Evolutionary conservation across 495 filamentous ascomycete species (phyloP).

Genomic region (Acidomyces sp.): DNA sequence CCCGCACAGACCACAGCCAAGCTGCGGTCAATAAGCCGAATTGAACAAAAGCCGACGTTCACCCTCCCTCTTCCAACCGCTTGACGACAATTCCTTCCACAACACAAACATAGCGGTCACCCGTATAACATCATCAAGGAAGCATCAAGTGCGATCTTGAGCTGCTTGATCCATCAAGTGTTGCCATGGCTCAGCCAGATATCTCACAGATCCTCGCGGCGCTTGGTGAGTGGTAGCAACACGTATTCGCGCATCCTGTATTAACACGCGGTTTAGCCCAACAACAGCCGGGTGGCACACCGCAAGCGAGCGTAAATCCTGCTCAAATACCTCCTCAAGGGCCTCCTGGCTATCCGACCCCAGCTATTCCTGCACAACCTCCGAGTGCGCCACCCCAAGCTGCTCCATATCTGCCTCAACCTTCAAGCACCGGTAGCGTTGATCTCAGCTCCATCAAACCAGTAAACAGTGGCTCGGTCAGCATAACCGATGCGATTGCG

Average conservation of each 20-base stretch:
- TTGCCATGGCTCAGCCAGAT: constrained; percentile 35
- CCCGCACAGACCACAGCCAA: too few relatives aligned
- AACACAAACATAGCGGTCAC: too few relatives aligned
- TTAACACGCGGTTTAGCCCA: constrained; percentile 23
- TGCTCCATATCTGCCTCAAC: constrained; percentile 43
- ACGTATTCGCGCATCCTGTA: background rate
- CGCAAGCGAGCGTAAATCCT: constrained; percentile 24
- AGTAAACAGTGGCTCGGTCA: constrained; percentile 57
- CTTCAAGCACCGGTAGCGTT: constrained; percentile 52
- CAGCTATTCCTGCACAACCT: constrained; percentile 5
- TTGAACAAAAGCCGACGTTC: too few relatives aligned
- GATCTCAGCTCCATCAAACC: constrained; percentile 66
- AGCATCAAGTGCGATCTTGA: too few relatives aligned
- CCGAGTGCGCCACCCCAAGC: constrained; percentile 23
- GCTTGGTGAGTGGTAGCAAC: constrained; percentile 30
- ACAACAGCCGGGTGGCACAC: constrained; percentile 26
- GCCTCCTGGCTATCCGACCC: constrained; percentile 6
- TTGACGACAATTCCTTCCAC: too few relatives aligned
- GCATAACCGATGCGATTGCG: constrained; percentile 58
- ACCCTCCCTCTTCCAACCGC: too few relatives aligned
- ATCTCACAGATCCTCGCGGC: constrained; percentile 42
- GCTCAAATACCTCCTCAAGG: constrained; percentile 27
- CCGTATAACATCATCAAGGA: too few relatives aligned
- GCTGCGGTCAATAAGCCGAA: too few relatives aligned
- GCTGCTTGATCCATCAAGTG: too few relatives aligned